Base-by-base conservation (phyloP, 2,329 filamentous ascomycete species). In the Proliferodiscus dingleyae region DNA sequence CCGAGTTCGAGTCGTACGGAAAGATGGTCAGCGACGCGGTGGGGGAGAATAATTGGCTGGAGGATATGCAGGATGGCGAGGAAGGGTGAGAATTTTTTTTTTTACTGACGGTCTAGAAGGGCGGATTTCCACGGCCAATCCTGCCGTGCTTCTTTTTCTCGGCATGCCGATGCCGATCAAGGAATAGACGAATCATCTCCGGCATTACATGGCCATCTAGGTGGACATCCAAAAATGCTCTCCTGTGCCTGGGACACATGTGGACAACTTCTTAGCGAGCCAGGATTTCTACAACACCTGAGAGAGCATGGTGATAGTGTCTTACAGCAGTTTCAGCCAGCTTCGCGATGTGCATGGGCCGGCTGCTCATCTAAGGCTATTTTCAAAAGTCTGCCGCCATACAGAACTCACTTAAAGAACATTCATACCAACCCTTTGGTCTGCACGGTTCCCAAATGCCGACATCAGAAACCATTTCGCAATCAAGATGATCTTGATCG, bases 51-150 rank as follows among this genome's bases (percentile, higher is more conserved):
- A 39, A 48, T 39, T 48, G 34, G 47, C 23, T 50, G 43, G 39
- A 30, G 24, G 11, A 7, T 3, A 6, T 11, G 19, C 9, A 29
- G 10, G 13, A 22, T 2, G 33, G 30, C 16, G 22, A 45, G 34
- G 22, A 24, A 18, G 32, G 33, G 50, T 52, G 46, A 52, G 50
- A n/a, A 15, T 13, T 15, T 32, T 49, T 40, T 44, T 49, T 49
- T 48, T 49, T 49, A 52, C 29, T 29, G 2, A 15, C 11, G 13
- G 28, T 4, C 28, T 30, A 30, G 11, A 5, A 32, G 29, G n/a
- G n/a, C n/a, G n/a, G n/a, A n/a, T n/a, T n/a, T n/a, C n/a, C n/a
- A n/a, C n/a, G n/a, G n/a, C n/a, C n/a, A n/a, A n/a, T n/a, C n/a
- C n/a, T n/a, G n/a, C n/a, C n/a, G n/a, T n/a, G n/a, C n/a, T n/a